Conservation (phyloP, 495 filamentous ascomycete genomes). For the Pyrenula aspistea region DNA sequence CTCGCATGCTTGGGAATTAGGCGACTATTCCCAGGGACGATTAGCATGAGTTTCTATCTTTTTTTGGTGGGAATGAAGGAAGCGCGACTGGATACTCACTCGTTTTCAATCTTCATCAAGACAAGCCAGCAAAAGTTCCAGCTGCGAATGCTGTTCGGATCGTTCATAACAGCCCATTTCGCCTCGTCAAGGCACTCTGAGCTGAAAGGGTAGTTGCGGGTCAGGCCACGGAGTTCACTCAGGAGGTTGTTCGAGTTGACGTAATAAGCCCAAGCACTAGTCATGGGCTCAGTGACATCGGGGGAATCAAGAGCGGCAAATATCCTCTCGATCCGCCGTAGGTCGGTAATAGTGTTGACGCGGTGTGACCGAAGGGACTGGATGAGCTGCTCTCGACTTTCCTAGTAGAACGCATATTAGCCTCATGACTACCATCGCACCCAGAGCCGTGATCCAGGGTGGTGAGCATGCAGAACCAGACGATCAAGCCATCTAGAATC, state of each 20-base stretch:
- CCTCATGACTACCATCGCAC: too few relatives aligned
- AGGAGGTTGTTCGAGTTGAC: conserved; percentile 63
- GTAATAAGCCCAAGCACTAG: conserved; percentile 60
- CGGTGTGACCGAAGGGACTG: conserved; percentile 46
- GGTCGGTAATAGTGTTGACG: conserved; percentile 61
- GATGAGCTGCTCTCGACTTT: conserved; percentile 36
- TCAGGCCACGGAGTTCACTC: conserved; percentile 58
- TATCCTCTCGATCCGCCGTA: conserved; percentile 60
- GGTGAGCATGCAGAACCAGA: too few relatives aligned
- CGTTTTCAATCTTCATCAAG: conserved; percentile 51
- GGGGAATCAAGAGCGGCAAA: conserved; percentile 39
- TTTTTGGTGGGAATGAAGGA: not conserved
- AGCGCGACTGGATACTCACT: conserved; percentile 33
- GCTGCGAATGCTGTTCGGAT: conserved; percentile 52
- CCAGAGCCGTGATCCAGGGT: too few relatives aligned
- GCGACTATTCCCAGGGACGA: conserved; percentile 23
- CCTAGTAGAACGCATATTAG: conserved; percentile 13
- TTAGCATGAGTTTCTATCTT: conserved; percentile 2
- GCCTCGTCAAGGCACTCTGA: conserved; percentile 56
- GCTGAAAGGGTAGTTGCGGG: conserved; percentile 61
- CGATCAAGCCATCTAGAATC: too few relatives aligned
- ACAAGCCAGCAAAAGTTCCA: conserved; percentile 75
- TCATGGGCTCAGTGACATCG: conserved; percentile 55
- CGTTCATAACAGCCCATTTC: conserved; percentile 49
- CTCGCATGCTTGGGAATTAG: conserved; percentile 49